Evolutionary conservation across 176 grass and related monocot genomes (phyloP).

Genomic region (Guadua angustifolia): DNA sequence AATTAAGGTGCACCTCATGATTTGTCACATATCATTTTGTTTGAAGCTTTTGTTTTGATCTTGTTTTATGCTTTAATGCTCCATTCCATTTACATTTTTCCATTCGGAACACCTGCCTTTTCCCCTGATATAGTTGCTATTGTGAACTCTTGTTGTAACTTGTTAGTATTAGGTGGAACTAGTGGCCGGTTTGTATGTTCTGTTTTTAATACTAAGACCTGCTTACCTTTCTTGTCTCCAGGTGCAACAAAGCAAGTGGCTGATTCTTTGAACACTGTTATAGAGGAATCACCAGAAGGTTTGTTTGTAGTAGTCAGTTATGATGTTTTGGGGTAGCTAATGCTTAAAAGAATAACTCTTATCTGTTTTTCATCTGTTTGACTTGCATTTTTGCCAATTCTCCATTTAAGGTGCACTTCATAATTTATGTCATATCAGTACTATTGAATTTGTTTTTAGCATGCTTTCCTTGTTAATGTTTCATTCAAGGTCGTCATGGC

Average conservation of each 20-base stretch:
- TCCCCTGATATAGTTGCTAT: neutral
- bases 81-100: too few species aligned
- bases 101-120: neutral
- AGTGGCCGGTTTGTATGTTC: neutral
- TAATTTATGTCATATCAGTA: too few species aligned
- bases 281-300: neutral
- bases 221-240: neutral
- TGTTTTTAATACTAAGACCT: neutral
- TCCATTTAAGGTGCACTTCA: too few species aligned
- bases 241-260: conserved; percentile 2
- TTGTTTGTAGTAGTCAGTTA: neutral
- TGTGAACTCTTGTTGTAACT: neutral
- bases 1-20: neutral
- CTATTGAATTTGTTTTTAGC: too few species aligned
- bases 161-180: neutral
- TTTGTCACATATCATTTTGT: too few species aligned
- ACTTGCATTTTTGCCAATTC: neutral
- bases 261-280: neutral
- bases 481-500: too few species aligned
- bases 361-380: neutral
- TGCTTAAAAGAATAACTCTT: neutral
- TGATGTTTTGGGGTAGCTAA: neutral
- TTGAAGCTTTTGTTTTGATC: too few species aligned
- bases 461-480: too few species aligned
- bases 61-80: too few species aligned